These are phyloP conservation scores for Epichloe gansuensis DNA, from an alignment of 2,329 filamentous ascomycete genomes.

Conservation along the genomic window DNA sequence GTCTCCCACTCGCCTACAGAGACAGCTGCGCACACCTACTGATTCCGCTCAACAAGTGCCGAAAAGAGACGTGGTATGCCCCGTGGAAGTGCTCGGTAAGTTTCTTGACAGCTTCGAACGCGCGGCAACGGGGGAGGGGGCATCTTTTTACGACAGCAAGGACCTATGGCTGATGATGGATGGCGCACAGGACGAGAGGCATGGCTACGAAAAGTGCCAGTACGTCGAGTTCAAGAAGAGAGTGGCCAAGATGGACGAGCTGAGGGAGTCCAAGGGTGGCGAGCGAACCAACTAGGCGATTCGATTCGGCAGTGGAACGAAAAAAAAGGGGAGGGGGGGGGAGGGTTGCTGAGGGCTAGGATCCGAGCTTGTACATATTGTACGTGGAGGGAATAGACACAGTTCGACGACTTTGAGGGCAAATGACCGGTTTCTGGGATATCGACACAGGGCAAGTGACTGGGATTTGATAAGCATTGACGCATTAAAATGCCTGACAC, in stretches of 20 bases:
- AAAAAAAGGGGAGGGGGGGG: not conserved
- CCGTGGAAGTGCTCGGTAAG: slow-evolving; percentile 96
- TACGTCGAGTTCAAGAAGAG: slow-evolving; percentile 98
- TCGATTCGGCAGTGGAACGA: not conserved
- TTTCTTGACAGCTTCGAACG: slow-evolving; percentile 5
- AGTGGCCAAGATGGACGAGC: slow-evolving; percentile 96
- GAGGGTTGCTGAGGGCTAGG: not conserved
- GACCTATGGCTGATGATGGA: slow-evolving; percentile 2
- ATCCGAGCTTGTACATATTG: slow-evolving; percentile 3
- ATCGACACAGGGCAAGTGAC: not conserved
- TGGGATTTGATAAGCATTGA: no score
- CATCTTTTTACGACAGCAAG: not conserved
- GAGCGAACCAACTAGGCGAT: slow-evolving; percentile 64
- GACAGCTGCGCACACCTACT: slow-evolving; percentile 92
- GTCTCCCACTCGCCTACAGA: slow-evolving; percentile 78
- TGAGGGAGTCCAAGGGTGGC: slow-evolving; percentile 73
- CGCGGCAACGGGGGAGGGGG: no score
- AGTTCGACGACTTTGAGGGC: no score
- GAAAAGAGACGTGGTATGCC: slow-evolving; percentile 80
- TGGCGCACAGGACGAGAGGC: slow-evolving; percentile 66
- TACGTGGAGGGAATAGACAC: not conserved
- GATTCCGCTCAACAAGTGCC: slow-evolving; percentile 92
- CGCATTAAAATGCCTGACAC: no score
- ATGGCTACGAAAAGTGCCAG: slow-evolving; percentile 98
- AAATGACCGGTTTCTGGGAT: no score